A percentile compares a stretch with the other conserved stretches of the same genome.
Conservation (phyloP, 768 basidiomycete genomes). For the Agaricus subrufescens region DNA sequence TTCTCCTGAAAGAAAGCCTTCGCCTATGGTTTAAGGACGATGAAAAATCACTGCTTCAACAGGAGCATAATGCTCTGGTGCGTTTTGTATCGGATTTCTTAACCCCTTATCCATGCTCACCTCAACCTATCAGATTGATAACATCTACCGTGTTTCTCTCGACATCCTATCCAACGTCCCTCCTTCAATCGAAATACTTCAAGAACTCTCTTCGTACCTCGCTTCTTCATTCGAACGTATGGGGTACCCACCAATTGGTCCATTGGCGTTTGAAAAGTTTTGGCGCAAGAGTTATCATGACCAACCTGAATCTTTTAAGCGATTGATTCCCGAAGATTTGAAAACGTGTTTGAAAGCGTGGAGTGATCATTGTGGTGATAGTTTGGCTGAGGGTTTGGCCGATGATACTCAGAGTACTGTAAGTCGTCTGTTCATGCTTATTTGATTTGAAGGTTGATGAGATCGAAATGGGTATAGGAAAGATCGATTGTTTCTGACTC, state of each 20-base stretch:
- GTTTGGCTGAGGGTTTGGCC: conserved; percentile 40
- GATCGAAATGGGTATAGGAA: not conserved
- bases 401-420: conserved; percentile 17
- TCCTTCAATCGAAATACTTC: conserved; percentile 36
- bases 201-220: conserved; percentile 40
- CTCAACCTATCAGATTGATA: conserved; percentile 20
- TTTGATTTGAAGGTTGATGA: not conserved
- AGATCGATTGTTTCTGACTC: conserved; percentile 8
- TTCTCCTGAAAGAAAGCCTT: conserved; percentile 32
- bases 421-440: not conserved
- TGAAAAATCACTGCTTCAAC: conserved; percentile 29
- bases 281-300: conserved; percentile 55
- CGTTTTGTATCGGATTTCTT: conserved; percentile 14
- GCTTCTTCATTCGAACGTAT: conserved; percentile 45
- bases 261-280: conserved; percentile 48
- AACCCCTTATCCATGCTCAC: not conserved
- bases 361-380: conserved; percentile 42
- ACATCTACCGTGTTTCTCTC: conserved; percentile 43
- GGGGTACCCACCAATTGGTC: conserved; percentile 42
- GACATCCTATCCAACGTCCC: conserved; percentile 30
- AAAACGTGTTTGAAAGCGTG: conserved; percentile 41
- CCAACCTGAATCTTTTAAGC: conserved; percentile 28
- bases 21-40: conserved; percentile 52
- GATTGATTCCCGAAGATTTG: conserved; percentile 36
- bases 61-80: conserved; percentile 47